These are phyloP conservation scores for Globisporangium nodosum DNA, from an alignment of 352 stramenopile genomes.

Conservation along the genomic window DNA sequence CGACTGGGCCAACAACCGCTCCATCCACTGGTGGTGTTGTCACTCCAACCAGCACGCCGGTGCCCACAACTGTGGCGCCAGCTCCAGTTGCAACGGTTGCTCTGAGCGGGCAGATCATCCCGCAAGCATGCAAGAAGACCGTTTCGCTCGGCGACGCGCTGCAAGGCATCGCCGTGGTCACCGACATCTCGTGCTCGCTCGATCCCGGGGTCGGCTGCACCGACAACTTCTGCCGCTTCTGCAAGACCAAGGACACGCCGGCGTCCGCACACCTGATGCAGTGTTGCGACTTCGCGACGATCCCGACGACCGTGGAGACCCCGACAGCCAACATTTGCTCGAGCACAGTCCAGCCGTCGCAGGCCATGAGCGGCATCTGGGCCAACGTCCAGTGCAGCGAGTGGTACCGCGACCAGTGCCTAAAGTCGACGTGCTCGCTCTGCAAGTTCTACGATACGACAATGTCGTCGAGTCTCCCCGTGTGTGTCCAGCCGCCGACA, in stretches of 20 bases:
- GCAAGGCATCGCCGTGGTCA: slow-evolving; percentile 7
- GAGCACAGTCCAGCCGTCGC: background rate
- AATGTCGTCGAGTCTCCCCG: slow-evolving; percentile 1
- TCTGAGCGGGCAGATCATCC: background rate
- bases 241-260: slow-evolving; percentile 8
- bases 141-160: slow-evolving; percentile 4
- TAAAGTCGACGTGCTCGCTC: slow-evolving; percentile 5
- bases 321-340: slow-evolving; percentile 7
- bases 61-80: background rate
- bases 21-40: background rate
- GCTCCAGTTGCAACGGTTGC: background rate
- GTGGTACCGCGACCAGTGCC: slow-evolving; percentile 7
- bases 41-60: background rate
- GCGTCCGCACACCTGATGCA: slow-evolving; percentile 1
- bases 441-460: slow-evolving; percentile 9
- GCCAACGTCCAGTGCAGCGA: slow-evolving; percentile 8
- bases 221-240: slow-evolving; percentile 8
- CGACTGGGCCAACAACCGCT: background rate
- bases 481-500: background rate
- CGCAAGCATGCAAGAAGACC: background rate
- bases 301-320: slow-evolving; percentile 1
- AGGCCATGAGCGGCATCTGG: slow-evolving; percentile 13
- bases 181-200: slow-evolving; percentile 3
- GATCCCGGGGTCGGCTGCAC: slow-evolving; percentile 2
- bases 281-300: slow-evolving; percentile 5